Evolutionary conservation across 768 basidiomycete genomes (phyloP).

Genomic region (Trametes cinnabarina): DNA sequence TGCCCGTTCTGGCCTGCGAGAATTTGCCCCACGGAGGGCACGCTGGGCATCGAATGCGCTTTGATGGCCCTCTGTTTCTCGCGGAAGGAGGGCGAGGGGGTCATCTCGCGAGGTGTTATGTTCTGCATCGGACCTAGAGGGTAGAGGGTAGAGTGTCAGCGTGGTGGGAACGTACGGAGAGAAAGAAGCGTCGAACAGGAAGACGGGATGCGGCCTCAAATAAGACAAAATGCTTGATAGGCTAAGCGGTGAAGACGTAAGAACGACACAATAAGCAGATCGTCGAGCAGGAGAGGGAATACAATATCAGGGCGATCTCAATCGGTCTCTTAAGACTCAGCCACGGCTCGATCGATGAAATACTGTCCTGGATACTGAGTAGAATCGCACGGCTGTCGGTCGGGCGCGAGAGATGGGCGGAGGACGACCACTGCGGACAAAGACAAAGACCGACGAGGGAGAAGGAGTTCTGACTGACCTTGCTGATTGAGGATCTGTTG

Average conservation of each 20-base stretch:
- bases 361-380: conserved; percentile 2
- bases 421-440: background rate
- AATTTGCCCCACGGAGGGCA: conserved; percentile 55
- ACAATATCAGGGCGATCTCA: conserved; percentile 11
- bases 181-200: conserved; percentile 21
- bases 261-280: conserved; percentile 13
- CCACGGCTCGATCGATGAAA: conserved; percentile 11
- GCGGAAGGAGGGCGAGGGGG: conserved; percentile 41
- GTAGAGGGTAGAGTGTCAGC: conserved; percentile 20
- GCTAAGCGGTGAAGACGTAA: conserved; percentile 19
- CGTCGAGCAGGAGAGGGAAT: conserved; percentile 9
- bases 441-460: conserved; percentile 11
- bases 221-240: conserved; percentile 19
- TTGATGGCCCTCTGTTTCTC: conserved; percentile 55
- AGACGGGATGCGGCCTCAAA: conserved; percentile 17
- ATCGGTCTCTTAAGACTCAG: conserved; percentile 1
- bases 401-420: background rate
- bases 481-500: conserved; percentile 43
- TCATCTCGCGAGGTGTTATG: conserved; percentile 40
- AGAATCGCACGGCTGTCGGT: conserved; percentile 6
- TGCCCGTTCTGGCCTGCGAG: conserved; percentile 40
- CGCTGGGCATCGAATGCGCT: conserved; percentile 60
- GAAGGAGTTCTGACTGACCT: conserved; percentile 40
- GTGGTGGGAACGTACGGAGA: conserved; percentile 13
- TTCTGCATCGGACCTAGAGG: conserved; percentile 31